Base-by-base conservation (phyloP, 495 filamentous ascomycete species). In the Penicillium macrosclerotiorum region DNA sequence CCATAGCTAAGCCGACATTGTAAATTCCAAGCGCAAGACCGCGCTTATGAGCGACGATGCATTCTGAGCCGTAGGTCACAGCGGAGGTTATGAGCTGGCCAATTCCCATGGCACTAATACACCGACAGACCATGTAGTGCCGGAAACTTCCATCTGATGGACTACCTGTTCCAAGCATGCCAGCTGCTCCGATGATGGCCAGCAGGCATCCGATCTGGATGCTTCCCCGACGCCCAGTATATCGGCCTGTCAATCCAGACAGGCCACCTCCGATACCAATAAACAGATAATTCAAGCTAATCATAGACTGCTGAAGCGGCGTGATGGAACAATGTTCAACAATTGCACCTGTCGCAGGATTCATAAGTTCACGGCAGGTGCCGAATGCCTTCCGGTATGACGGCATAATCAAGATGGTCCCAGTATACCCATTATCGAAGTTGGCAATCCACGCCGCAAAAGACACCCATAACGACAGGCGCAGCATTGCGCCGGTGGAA, bases 41-140 rank as follows among this genome's bases (percentile, higher is more conserved):
- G 3, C 62, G 62, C 47, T 63, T 57, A 18, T 42, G 49, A 14
- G 62, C 56, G n/a, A 43, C 52, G 18, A 60, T 60, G 32, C 56
- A 65, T 20, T 65, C 62, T 1, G 59, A 55, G n/a, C 62, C 57
- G 20, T 63, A 65, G 11, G 54, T 52, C 2, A 55, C 38, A 20
- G 49, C 45, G 0, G 59, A 27, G 8, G 59, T 26, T 1, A 54
- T 37, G 5, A 65, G 26, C n/a, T 60, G 59, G 0, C 62, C 62
- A 12, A 65, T 35, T 0, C 62, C 62, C 8, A 56, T 36, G 5
- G 50, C 62, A 24, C 62, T 54, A 18, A 65, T 63, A 8, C 56
- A 63, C n/a, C 49, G 51, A 27, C 62, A 63, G n/a, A 57, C 51
- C 52, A 65, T 65, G 25, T 63, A 65, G 34, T 47, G 47, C 1